Conservation (phyloP, 2,329 filamentous ascomycete species). For the Colletotrichum truncatum region DNA sequence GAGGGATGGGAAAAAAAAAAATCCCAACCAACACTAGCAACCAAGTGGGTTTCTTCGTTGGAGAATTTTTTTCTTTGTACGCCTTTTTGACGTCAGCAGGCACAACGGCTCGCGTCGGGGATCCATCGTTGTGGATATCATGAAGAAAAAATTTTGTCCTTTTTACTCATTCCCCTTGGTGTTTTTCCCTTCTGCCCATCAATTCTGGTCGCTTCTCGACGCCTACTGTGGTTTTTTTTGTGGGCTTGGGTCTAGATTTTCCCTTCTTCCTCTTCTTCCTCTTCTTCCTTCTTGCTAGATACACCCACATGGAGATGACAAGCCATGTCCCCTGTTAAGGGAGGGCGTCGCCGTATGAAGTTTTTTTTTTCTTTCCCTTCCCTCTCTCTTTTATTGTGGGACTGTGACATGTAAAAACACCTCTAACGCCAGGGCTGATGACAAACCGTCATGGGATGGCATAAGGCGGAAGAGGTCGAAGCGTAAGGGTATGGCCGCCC, state of each 20-base stretch:
- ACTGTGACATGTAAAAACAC: neutral
- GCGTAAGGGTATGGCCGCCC: neutral
- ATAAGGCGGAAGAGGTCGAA: neutral
- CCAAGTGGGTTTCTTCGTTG: neutral
- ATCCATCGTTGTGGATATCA: constrained; percentile 11
- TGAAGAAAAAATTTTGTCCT: neutral
- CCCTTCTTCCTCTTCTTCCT: neutral
- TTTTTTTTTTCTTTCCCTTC: too few species aligned
- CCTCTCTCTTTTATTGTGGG: too few species aligned
- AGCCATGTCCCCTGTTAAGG: neutral
- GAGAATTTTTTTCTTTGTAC: neutral
- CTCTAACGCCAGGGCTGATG: neutral
- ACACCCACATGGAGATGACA: constrained; percentile 10
- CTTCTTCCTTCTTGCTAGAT: neutral
- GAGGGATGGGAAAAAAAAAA: neutral
- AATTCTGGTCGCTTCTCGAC: constrained; percentile 1
- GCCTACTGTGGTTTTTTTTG: neutral
- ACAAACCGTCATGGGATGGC: neutral
- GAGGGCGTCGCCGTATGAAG: neutral
- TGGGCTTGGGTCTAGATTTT: constrained; percentile 11
- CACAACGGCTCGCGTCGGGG: constrained; percentile 2
- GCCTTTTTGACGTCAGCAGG: constrained; percentile 13
- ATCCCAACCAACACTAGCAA: neutral
- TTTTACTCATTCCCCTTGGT: neutral
- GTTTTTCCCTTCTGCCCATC: neutral